Conservation (phyloP, 768 basidiomycete species). For the Mycena capillaripes region DNA sequence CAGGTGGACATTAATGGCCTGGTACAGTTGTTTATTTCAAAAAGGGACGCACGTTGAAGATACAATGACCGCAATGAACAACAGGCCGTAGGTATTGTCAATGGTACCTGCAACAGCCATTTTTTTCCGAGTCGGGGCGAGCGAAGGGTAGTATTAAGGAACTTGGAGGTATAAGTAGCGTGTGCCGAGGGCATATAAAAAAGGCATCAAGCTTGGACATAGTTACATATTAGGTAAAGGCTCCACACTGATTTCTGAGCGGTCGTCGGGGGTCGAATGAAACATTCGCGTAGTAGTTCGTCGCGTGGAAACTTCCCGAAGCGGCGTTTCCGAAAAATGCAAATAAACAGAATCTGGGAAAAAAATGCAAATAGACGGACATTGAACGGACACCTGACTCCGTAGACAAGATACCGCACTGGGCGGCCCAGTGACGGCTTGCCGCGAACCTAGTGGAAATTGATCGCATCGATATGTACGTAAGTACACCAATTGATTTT, state of each 20-base stretch:
- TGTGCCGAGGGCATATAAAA: background rate
- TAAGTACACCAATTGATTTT: too few species aligned
- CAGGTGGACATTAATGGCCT: background rate
- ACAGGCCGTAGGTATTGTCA: conserved; percentile 32
- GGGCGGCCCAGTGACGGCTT: too few species aligned
- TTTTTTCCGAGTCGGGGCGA: background rate
- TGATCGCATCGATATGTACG: too few species aligned
- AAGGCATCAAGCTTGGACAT: background rate
- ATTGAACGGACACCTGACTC: too few species aligned
- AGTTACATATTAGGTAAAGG: background rate
- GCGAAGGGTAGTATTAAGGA: background rate
- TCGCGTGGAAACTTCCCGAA: background rate
- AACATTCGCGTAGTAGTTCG: background rate
- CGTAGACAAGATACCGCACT: too few species aligned
- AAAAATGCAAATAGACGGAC: too few species aligned
- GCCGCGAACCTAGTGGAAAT: too few species aligned
- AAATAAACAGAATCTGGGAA: background rate
- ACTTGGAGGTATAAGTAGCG: background rate
- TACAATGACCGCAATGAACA: conserved; percentile 19
- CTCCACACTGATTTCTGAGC: too few species aligned
- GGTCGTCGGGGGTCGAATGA: background rate
- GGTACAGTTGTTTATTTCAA: too few species aligned
- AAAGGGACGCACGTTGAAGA: conserved; percentile 18
- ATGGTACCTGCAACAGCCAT: conserved; percentile 11
- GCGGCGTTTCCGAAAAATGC: background rate